Percentiles rank a stretch among this genome's conserved stretches.
phyloP scores from a whole-genome alignment of 1,284 basidiomycete species.

The Pterula multifida region DNA sequence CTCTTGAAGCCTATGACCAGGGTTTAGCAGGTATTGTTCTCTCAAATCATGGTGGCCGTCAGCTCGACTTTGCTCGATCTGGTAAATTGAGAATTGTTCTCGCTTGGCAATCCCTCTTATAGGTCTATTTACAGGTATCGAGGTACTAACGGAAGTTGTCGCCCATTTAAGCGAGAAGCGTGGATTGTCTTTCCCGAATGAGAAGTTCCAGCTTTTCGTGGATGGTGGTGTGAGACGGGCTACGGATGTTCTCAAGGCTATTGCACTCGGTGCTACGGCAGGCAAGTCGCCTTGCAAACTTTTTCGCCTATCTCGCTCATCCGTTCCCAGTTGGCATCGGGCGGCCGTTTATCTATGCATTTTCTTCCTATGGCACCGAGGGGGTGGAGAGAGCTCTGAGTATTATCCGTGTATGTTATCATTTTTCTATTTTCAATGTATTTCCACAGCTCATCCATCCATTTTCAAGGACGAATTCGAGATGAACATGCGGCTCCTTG shows the following conservation, averaged over 20 bases:
- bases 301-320: slow-evolving; percentile 6
- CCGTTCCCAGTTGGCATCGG: slow-evolving; percentile 71
- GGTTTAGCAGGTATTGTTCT: slow-evolving; percentile 80
- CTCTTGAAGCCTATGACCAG: slow-evolving; percentile 76
- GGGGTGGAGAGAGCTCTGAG: slow-evolving; percentile 70
- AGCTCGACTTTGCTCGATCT: slow-evolving; percentile 85
- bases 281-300: slow-evolving; percentile 27
- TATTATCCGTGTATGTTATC: slow-evolving; percentile 54
- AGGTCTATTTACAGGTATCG: slow-evolving; percentile 47
- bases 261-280: slow-evolving; percentile 86
- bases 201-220: slow-evolving; percentile 79
- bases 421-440: slow-evolving; percentile 1
- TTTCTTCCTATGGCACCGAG: slow-evolving; percentile 78
- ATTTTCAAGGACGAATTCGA: slow-evolving; percentile 73
- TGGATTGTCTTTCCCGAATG: slow-evolving; percentile 48
- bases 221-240: slow-evolving; percentile 90
- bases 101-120: not conserved
- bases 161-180: slow-evolving; percentile 59
- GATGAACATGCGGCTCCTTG: slow-evolving; percentile 79
- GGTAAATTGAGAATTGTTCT: slow-evolving; percentile 17
- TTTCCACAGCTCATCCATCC: not conserved
- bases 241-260: slow-evolving; percentile 86
- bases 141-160: slow-evolving; percentile 84
- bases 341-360: slow-evolving; percentile 82
- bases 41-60: slow-evolving; percentile 88